Conservation (phyloP, 1,284 basidiomycete species). For the Naganishia liquefaciens region DNA sequence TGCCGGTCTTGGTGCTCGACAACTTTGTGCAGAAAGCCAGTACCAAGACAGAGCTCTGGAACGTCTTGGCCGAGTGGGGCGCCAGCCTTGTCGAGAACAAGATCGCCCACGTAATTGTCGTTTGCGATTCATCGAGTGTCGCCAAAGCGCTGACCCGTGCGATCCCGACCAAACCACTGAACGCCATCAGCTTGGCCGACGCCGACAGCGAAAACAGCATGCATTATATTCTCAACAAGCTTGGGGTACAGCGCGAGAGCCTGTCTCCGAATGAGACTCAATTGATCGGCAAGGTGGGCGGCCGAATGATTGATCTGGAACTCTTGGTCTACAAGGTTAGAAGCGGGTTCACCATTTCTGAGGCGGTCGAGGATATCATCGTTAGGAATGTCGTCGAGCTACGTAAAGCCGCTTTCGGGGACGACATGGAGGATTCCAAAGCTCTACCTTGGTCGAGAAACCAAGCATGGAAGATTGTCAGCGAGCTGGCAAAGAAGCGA, state of each 20-base stretch:
- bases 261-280: slow-evolving; percentile 57
- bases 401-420: slow-evolving; percentile 88
- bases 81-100: slow-evolving; percentile 76
- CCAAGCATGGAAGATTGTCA: slow-evolving; percentile 85
- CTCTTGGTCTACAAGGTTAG: slow-evolving; percentile 83
- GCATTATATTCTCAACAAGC: slow-evolving; percentile 76
- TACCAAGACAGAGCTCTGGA: slow-evolving; percentile 68
- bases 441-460: slow-evolving; percentile 77
- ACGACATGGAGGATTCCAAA: slow-evolving; percentile 84
- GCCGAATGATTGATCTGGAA: slow-evolving; percentile 81
- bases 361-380: slow-evolving; percentile 87
- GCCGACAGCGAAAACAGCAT: slow-evolving; percentile 80
- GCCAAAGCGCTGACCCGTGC: slow-evolving; percentile 81
- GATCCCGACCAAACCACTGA: slow-evolving; percentile 81
- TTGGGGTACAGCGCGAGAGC: slow-evolving; percentile 52
- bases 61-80: slow-evolving; percentile 80
- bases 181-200: slow-evolving; percentile 74
- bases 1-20: slow-evolving; percentile 82
- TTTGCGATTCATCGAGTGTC: slow-evolving; percentile 87
- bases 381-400: slow-evolving; percentile 75
- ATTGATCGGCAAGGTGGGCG: slow-evolving; percentile 73
- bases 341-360: slow-evolving; percentile 69
- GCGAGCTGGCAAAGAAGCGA: slow-evolving; percentile 66
- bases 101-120: slow-evolving; percentile 88
- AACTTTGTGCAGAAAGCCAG: slow-evolving; percentile 71